Percentiles rank a stretch among this genome's conserved stretches.
Evolutionary conservation across 2,329 filamentous ascomycete species (phyloP).

Genomic region (Biscogniauxia marginata): DNA sequence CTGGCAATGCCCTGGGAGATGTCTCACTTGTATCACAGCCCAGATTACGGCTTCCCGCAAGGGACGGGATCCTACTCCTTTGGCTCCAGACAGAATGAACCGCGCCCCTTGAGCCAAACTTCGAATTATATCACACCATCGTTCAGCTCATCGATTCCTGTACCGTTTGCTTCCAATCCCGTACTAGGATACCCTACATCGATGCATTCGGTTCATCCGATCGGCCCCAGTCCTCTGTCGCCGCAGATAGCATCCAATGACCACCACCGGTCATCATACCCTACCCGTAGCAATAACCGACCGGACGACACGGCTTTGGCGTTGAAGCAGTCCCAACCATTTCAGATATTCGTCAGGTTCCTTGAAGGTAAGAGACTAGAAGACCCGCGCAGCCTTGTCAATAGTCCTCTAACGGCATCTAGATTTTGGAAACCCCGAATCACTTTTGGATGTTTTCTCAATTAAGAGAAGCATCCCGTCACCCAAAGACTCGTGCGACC

Average conservation of each 20-base stretch:
- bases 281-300: neutral
- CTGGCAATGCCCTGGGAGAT: neutral
- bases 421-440: neutral
- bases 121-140: neutral
- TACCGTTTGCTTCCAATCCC: neutral
- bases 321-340: neutral
- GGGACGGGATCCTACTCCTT: neutral
- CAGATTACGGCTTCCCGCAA: neutral
- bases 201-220: neutral
- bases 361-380: neutral
- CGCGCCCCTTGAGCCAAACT: neutral
- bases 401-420: neutral
- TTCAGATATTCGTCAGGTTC: neutral
- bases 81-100: neutral
- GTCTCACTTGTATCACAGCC: neutral
- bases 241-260: neutral
- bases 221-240: neutral
- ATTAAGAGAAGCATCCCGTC: neutral
- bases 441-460: neutral
- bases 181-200: neutral
- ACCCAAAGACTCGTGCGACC: neutral
- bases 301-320: neutral
- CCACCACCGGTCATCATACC: neutral
- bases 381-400: neutral
- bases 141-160: neutral